phyloP scores from a whole-genome alignment of 2,329 filamentous ascomycete species.

The Septoria linicola region DNA sequence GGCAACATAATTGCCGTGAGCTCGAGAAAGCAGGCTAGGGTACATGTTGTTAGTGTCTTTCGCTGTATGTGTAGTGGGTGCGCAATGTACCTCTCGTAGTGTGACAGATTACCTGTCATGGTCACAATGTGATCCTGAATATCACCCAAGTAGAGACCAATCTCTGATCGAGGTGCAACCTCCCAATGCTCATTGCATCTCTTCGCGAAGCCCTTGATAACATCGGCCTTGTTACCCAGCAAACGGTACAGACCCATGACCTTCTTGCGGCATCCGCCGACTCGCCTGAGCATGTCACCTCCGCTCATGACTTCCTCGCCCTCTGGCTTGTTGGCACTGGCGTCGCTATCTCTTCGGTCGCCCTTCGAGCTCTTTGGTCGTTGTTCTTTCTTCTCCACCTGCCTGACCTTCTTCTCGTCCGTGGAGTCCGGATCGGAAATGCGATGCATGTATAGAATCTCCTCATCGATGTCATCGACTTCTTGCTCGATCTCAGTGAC shows the following conservation, averaged over 20 bases:
- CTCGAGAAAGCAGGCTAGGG: constrained; percentile 80
- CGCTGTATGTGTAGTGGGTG: background rate
- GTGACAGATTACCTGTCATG: constrained; percentile 93
- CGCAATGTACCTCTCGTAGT: constrained; percentile 83
- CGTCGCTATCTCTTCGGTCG: constrained; percentile 29
- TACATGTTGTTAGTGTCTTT: constrained; percentile 23
- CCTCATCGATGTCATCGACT: constrained; percentile 94
- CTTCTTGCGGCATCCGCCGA: constrained; percentile 92
- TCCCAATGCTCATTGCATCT: constrained; percentile 98
- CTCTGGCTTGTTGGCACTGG: constrained; percentile 32
- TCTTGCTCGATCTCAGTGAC: constrained; percentile 94
- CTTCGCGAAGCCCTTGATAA: constrained; percentile 98
- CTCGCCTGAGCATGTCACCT: constrained; percentile 83
- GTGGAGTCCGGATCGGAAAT: constrained; percentile 39
- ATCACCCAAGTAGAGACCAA: constrained; percentile 95
- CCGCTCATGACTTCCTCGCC: constrained; percentile 48
- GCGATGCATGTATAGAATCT: constrained; percentile 79
- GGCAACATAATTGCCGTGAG: constrained; percentile 95
- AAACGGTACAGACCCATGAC: constrained; percentile 94
- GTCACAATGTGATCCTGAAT: constrained; percentile 99
- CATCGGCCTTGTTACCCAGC: constrained; percentile 94
- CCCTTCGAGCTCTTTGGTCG: constrained; percentile 14
- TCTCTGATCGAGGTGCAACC: constrained; percentile 89
- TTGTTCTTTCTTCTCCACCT: constrained; percentile 25
- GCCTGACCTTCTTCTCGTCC: constrained; percentile 31